Conservation (phyloP, 805 yeast genomes). For the Saturnispora diversa region DNA sequence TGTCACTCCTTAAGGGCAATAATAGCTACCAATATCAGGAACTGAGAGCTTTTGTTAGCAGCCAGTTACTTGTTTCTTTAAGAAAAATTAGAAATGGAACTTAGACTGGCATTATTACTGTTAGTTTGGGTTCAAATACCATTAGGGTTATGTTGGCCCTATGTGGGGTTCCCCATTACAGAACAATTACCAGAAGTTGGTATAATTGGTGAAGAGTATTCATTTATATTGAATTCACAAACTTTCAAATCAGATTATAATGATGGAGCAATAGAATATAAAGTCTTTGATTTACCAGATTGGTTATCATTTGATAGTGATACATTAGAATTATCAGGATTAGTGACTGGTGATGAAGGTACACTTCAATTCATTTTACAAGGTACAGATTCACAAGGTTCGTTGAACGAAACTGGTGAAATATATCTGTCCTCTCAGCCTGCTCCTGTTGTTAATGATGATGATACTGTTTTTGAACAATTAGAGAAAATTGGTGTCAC, state of each 20-base stretch:
- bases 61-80: too few species aligned
- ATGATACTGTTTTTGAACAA: slow-evolving; percentile 39
- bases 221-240: slow-evolving; percentile 58
- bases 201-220: slow-evolving; percentile 51
- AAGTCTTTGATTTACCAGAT: slow-evolving; percentile 51
- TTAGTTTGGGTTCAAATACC: slow-evolving; percentile 3
- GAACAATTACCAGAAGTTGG: slow-evolving; percentile 88
- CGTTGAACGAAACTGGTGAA: slow-evolving; percentile 42
- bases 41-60: too few species aligned
- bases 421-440: slow-evolving; percentile 45
- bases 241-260: slow-evolving; percentile 50
- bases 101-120: not conserved
- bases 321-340: slow-evolving; percentile 60
- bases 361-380: slow-evolving; percentile 47
- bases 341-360: slow-evolving; percentile 35
- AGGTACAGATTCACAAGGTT: slow-evolving; percentile 59
- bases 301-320: slow-evolving; percentile 72
- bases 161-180: slow-evolving; percentile 65
- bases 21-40: too few species aligned
- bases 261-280: slow-evolving; percentile 41
- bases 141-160: slow-evolving; percentile 35
- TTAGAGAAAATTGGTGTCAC: slow-evolving; percentile 62
- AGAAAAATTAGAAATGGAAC: too few species aligned
- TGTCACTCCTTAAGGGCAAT: too few species aligned
- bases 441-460: slow-evolving; percentile 43